Evolutionary conservation across 805 yeast species (phyloP).

Genomic region (Candida multigemmis): DNA sequence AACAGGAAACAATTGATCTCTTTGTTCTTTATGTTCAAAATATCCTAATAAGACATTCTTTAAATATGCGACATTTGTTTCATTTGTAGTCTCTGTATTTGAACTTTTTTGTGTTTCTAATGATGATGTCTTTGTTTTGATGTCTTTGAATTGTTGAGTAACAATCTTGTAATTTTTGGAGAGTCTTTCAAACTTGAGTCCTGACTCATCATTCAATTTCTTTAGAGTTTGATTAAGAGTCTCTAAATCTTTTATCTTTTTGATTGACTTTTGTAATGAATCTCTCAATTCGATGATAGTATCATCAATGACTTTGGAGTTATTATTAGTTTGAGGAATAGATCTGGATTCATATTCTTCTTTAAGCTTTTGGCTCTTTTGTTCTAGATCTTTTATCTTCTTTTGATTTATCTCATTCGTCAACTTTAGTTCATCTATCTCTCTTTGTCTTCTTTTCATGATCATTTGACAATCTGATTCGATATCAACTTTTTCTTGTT

Average conservation of each 20-base stretch:
- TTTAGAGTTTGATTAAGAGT: constrained; percentile 43
- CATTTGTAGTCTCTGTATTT: constrained; percentile 5
- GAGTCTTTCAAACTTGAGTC: constrained; percentile 55
- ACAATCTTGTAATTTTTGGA: constrained; percentile 61
- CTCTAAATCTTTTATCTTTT: constrained; percentile 48
- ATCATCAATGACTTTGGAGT: constrained; percentile 12
- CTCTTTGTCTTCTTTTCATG: constrained; percentile 52
- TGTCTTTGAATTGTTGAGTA: constrained; percentile 46
- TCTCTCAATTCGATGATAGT: constrained; percentile 39
- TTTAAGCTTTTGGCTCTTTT: constrained; percentile 13
- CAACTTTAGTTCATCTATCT: constrained; percentile 45
- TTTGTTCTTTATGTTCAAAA: constrained; percentile 86
- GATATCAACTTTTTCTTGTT: constrained; percentile 53
- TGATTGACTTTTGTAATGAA: constrained; percentile 42
- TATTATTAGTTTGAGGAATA: not conserved
- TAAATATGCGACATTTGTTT: constrained; percentile 51
- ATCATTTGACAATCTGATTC: constrained; percentile 44
- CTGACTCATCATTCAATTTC: constrained; percentile 57
- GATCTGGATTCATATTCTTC: constrained; percentile 2
- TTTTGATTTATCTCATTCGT: constrained; percentile 35
- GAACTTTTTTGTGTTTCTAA: no score
- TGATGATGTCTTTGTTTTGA: constrained; percentile 28
- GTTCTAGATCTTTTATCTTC: constrained; percentile 32
- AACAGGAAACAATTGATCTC: constrained; percentile 79
- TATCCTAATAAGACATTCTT: constrained; percentile 89